phyloP scores from a whole-genome alignment of 768 basidiomycete genomes.

The Hebeloma cylindrosporum region DNA sequence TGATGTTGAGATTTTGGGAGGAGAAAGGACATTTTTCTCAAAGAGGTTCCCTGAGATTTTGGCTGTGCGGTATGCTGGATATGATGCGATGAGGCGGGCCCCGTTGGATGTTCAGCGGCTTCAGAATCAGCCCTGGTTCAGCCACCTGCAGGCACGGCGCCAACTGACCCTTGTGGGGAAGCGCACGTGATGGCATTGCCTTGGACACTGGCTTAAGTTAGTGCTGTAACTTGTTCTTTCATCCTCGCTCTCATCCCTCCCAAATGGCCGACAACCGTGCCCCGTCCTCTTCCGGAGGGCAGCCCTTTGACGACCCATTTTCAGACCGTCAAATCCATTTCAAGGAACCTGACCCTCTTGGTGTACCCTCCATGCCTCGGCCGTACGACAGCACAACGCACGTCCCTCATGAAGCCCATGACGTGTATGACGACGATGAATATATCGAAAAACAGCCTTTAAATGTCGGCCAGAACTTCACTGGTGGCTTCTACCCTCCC shows the following conservation, averaged over 20 bases:
- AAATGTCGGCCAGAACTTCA: conserved; percentile 53
- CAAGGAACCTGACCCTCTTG: conserved; percentile 51
- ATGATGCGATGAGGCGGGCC: too few species aligned
- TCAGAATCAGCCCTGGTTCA: too few species aligned
- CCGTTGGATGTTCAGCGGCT: too few species aligned
- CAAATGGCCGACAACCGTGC: conserved; percentile 41
- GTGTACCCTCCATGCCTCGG: conserved; percentile 33
- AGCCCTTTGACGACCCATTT: conserved; percentile 64
- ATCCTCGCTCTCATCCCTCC: conserved; percentile 11
- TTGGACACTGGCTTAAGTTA: conserved; percentile 13
- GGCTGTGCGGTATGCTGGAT: too few species aligned
- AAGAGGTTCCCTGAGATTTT: too few species aligned
- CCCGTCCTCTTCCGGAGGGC: conserved; percentile 35
- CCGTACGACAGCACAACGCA: conserved; percentile 60
- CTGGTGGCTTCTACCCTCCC: conserved; percentile 74
- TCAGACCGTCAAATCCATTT: conserved; percentile 65
- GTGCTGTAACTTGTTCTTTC: conserved; percentile 10
- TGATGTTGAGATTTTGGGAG: too few species aligned
- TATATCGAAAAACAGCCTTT: conserved; percentile 76
- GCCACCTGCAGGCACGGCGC: too few species aligned
- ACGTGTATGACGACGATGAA: conserved; percentile 62
- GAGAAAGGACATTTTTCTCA: too few species aligned
- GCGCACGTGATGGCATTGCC: conserved; percentile 21
- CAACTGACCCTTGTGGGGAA: too few species aligned
- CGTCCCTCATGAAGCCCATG: conserved; percentile 48